phyloP scores from a whole-genome alignment of 805 yeast genomes.

The Ogataea naganishii region DNA sequence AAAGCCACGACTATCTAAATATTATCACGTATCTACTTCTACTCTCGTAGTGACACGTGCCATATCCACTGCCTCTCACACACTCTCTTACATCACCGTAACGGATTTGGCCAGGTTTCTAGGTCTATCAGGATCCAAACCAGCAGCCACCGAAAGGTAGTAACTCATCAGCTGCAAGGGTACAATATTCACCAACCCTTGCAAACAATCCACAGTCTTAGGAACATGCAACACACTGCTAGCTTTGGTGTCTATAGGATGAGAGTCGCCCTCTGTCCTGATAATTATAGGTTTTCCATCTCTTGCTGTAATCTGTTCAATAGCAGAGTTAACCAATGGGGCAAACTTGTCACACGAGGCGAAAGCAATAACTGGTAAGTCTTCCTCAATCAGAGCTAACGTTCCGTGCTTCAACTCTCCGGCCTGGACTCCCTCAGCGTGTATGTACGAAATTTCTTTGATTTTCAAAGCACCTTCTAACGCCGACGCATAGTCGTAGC shows the following conservation, averaged over 20 bases:
- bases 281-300: conserved; percentile 94
- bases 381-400: conserved; percentile 89
- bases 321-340: conserved; percentile 92
- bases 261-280: conserved; percentile 69
- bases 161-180: conserved; percentile 95
- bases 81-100: conserved; percentile 79
- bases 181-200: conserved; percentile 88
- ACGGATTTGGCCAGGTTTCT: conserved; percentile 97
- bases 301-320: conserved; percentile 95
- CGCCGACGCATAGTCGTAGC: conserved; percentile 95
- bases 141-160: conserved; percentile 93
- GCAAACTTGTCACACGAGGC: conserved; percentile 95
- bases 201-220: conserved; percentile 92
- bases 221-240: conserved; percentile 84
- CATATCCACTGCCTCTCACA: no score
- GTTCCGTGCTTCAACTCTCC: conserved; percentile 99
- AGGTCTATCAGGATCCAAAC: conserved; percentile 97
- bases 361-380: conserved; percentile 88
- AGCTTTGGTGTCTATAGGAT: conserved; percentile 47
- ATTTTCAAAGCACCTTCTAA: conserved; percentile 97
- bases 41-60: no score
- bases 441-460: conserved; percentile 97
- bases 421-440: conserved; percentile 97
- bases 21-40: no score
- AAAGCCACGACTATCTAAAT: no score